phyloP scores from a whole-genome alignment of 2,329 filamentous ascomycete genomes.

The Cercospora sesami region DNA sequence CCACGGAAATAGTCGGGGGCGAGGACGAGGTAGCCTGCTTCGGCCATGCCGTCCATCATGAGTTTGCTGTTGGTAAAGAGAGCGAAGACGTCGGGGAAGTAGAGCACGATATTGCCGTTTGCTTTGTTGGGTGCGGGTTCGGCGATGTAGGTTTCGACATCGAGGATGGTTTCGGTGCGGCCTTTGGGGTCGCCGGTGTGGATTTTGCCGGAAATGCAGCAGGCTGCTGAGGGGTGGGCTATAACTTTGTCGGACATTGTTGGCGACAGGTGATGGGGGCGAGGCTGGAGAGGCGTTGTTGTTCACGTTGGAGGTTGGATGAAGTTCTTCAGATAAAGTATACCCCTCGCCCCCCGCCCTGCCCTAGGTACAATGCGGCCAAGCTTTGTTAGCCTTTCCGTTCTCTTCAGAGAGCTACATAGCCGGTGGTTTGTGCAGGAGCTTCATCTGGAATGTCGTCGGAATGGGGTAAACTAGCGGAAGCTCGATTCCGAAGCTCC shows the following conservation, averaged over 20 bases:
- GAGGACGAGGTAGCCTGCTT: constrained; percentile 26
- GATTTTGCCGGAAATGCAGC: constrained; percentile 29
- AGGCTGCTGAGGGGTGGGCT: constrained; percentile 22
- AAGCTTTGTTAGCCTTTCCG: neutral
- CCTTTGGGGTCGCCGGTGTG: constrained; percentile 27
- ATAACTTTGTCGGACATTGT: neutral
- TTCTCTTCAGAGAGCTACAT: neutral
- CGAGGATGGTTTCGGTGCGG: constrained; percentile 23
- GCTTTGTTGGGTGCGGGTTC: constrained; percentile 18
- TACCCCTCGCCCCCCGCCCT: neutral
- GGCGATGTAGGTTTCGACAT: constrained; percentile 29
- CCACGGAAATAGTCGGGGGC: constrained; percentile 31
- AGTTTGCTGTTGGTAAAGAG: constrained; percentile 30
- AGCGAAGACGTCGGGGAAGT: constrained; percentile 30
- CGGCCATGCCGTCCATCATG: constrained; percentile 29
- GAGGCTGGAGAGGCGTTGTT: neutral
- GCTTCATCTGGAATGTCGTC: neutral
- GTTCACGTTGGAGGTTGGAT: neutral
- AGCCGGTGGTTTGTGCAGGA: neutral
- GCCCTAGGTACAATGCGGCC: neutral
- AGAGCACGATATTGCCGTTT: constrained; percentile 29
- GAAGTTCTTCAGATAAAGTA: neutral
- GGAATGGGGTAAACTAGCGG: neutral
- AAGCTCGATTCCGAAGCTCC: neutral
- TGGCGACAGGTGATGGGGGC: neutral